phyloP scores from a whole-genome alignment of 768 basidiomycete genomes.

The Crucibulum laeve region DNA sequence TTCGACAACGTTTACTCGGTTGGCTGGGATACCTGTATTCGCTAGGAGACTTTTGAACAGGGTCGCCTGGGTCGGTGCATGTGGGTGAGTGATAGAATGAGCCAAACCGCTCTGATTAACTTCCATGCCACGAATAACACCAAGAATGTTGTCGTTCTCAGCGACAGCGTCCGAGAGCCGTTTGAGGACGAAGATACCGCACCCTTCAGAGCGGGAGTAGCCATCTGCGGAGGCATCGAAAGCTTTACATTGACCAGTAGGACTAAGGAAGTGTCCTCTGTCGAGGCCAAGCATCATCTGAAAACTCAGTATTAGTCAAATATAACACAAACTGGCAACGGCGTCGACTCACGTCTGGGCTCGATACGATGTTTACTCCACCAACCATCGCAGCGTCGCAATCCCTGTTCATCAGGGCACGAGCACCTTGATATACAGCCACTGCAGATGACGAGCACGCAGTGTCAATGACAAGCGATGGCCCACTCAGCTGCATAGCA shows the following conservation, averaged over 20 bases:
- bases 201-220: constrained; percentile 69
- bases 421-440: constrained; percentile 65
- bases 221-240: constrained; percentile 74
- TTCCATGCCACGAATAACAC: constrained; percentile 67
- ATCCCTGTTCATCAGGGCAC: constrained; percentile 59
- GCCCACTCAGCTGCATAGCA: constrained; percentile 62
- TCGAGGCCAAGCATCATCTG: constrained; percentile 72
- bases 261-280: constrained; percentile 63
- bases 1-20: constrained; percentile 58
- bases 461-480: constrained; percentile 69
- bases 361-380: constrained; percentile 66
- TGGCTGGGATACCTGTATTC: constrained; percentile 37
- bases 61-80: constrained; percentile 51
- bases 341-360: constrained; percentile 61
- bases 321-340: neutral
- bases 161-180: constrained; percentile 59
- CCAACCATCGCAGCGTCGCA: constrained; percentile 69
- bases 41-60: constrained; percentile 50
- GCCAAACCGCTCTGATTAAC: constrained; percentile 69
- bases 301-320: constrained; percentile 4
- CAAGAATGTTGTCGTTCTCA: constrained; percentile 66
- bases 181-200: constrained; percentile 68
- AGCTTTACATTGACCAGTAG: constrained; percentile 62
- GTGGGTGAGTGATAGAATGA: constrained; percentile 70
- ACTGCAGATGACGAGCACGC: constrained; percentile 71